Evolutionary conservation across 2,329 filamentous ascomycete species (phyloP).

Genomic region (Pseudogymnoascus sp.): DNA sequence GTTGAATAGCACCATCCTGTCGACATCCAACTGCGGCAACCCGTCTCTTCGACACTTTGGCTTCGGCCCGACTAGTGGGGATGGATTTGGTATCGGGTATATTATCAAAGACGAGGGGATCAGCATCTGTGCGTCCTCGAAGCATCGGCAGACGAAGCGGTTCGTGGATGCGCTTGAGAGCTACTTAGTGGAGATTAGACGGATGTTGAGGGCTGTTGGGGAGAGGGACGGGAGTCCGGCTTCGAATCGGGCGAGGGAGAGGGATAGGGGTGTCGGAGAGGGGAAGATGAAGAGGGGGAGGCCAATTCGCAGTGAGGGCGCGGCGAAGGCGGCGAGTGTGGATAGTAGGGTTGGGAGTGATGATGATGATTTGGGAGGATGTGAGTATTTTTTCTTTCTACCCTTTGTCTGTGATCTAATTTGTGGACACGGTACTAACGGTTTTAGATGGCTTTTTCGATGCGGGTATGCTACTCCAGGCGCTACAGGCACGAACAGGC

Average conservation of each 20-base stretch:
- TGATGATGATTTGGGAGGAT: constrained; percentile 84
- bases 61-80: constrained; percentile 86
- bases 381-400: constrained; percentile 49
- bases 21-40: constrained; percentile 98
- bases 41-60: constrained; percentile 91
- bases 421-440: constrained; percentile 14
- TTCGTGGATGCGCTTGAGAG: constrained; percentile 84
- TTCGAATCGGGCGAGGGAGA: constrained; percentile 50
- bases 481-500: constrained; percentile 64
- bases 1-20: constrained; percentile 87
- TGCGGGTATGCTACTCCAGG: constrained; percentile 86
- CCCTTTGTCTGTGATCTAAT: constrained; percentile 13
- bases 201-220: constrained; percentile 65
- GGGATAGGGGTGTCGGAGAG: constrained; percentile 14
- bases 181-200: constrained; percentile 84
- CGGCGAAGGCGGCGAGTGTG: constrained; percentile 30
- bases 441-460: constrained; percentile 88
- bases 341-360: constrained; percentile 69
- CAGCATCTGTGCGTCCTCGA: constrained; percentile 84
- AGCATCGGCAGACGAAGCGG: constrained; percentile 85
- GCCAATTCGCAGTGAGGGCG: constrained; percentile 53
- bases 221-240: constrained; percentile 42
- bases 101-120: constrained; percentile 95
- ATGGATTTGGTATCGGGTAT: constrained; percentile 96
- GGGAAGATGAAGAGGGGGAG: constrained; percentile 63